Percentiles rank a stretch among this genome's conserved stretches.
phyloP scores from a whole-genome alignment of 2,329 filamentous ascomycete species.

The Colletotrichum lentis region DNA sequence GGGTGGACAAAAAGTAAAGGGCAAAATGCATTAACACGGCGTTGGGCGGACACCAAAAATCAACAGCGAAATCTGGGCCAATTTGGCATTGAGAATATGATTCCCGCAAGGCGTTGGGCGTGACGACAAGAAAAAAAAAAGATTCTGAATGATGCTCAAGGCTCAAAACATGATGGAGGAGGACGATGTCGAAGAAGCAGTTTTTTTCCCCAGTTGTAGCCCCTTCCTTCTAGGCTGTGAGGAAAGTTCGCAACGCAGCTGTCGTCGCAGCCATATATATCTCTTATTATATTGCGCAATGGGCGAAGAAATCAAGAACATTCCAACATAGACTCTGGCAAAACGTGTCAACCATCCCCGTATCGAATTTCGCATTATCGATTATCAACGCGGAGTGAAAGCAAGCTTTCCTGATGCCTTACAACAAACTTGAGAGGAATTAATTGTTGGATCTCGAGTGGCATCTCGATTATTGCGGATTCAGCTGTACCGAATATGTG shows the following conservation, averaged over 20 bases:
- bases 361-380: not conserved
- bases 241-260: not conserved
- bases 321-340: not conserved
- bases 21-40: slow-evolving; percentile 40
- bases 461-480: not conserved
- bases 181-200: slow-evolving; percentile 11
- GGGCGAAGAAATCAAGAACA: not conserved
- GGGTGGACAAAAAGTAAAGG: slow-evolving; percentile 26
- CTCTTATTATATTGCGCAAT: slow-evolving; percentile 17
- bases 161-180: slow-evolving; percentile 1
- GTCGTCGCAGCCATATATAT: not conserved
- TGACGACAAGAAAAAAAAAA: not conserved
- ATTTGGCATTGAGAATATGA: slow-evolving; percentile 32
- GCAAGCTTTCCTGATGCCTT: not conserved
- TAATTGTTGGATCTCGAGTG: not conserved
- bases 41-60: slow-evolving; percentile 28
- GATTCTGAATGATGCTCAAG: not conserved
- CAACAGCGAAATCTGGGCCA: slow-evolving; percentile 34
- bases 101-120: slow-evolving; percentile 36
- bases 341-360: not conserved
- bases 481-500: not conserved
- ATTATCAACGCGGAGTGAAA: not conserved
- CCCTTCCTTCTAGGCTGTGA: not conserved
- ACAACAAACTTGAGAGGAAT: not conserved
- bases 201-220: not conserved